Base-by-base conservation (phyloP, 2,329 filamentous ascomycete genomes). In the Pseudogymnoascus sp. region DNA sequence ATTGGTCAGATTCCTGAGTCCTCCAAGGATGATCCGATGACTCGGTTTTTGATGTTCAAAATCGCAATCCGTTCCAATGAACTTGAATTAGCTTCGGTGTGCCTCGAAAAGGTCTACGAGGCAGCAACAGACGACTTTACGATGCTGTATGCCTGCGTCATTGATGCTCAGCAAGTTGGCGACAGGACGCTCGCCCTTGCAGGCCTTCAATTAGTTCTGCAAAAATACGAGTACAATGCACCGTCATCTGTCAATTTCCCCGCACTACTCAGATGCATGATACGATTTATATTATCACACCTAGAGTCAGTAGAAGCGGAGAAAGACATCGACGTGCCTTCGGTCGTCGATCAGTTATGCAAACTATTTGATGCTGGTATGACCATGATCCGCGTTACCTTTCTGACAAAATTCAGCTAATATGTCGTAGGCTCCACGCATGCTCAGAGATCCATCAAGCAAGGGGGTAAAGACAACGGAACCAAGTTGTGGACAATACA, bases 121-220 rank as follows among this genome's bases (percentile, higher is more conserved):
- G 73, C 78, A 6, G 78, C 80, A 0, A 73, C 78, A 0, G 80
- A 82, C 21, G 82, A 87, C 36, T 78, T 80, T 19, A 85, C 85
- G 13, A 83, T 92, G 48, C 79, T 97, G 0, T 92, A 93, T 68
- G 90, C 91, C 1, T 96, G 92, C 69, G 84, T 91, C 21, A 77
- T 91, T 28, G 91, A 96, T 73, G 89, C 91, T 2, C 86, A 92
- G 61, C 79, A 85, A 67, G 78, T 79, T 0, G 85, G 86, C 0
- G 84, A 91, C 66, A 86, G 82, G 61, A 67, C 78, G 0, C 85
- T 88, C 67, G 83, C 87, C 1, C 76, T 87, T 11, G 73, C 79
- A 31, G 82, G 84, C 10, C 73, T 93, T 57, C 83, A 84, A 68
- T 79, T 81, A 65, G 78, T 92, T 1, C 76, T 89, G 13, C 79